Percentiles rank a stretch among this genome's conserved stretches.
Conservation (phyloP, 1,139 yeast genomes). For the Arxiozyma bovina region DNA sequence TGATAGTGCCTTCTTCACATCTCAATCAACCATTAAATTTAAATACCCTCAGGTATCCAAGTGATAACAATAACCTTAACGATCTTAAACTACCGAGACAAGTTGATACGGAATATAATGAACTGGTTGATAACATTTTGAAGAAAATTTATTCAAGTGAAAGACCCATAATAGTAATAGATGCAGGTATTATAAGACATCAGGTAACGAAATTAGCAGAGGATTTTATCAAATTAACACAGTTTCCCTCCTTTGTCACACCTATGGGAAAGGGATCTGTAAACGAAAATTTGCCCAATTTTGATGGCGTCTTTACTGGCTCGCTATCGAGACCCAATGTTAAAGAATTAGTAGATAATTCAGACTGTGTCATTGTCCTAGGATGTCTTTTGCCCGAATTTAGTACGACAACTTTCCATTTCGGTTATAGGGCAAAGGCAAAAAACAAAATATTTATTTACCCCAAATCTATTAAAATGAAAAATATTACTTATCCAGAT, state of each 20-base stretch:
- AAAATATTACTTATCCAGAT: conserved; percentile 62
- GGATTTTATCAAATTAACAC: conserved; percentile 53
- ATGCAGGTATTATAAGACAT: conserved; percentile 79
- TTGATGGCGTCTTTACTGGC: conserved; percentile 81
- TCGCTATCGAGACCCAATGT: conserved; percentile 69
- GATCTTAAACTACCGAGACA: conserved; percentile 36
- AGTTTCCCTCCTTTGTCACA: conserved; percentile 75
- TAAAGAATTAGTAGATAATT: conserved; percentile 61
- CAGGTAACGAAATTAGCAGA: conserved; percentile 49
- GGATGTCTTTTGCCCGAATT: conserved; percentile 79
- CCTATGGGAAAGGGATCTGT: conserved; percentile 86
- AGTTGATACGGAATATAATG: conserved; percentile 42
- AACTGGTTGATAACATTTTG: conserved; percentile 52
- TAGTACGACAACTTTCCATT: conserved; percentile 81
- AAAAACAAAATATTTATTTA: conserved; percentile 66
- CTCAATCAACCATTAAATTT: conserved; percentile 56
- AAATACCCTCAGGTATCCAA: conserved; percentile 12
- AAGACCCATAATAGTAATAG: conserved; percentile 67
- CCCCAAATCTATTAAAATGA: conserved; percentile 66
- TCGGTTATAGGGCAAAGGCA: conserved; percentile 55
- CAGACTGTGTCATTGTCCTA: conserved; percentile 67
- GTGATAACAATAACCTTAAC: conserved; percentile 36
- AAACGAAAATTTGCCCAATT: conserved; percentile 60
- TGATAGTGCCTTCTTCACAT: conserved; percentile 42
- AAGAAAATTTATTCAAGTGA: conserved; percentile 44